Evolutionary conservation across 2,329 filamentous ascomycete genomes (phyloP).

Genomic region (Cadophora sp.): DNA sequence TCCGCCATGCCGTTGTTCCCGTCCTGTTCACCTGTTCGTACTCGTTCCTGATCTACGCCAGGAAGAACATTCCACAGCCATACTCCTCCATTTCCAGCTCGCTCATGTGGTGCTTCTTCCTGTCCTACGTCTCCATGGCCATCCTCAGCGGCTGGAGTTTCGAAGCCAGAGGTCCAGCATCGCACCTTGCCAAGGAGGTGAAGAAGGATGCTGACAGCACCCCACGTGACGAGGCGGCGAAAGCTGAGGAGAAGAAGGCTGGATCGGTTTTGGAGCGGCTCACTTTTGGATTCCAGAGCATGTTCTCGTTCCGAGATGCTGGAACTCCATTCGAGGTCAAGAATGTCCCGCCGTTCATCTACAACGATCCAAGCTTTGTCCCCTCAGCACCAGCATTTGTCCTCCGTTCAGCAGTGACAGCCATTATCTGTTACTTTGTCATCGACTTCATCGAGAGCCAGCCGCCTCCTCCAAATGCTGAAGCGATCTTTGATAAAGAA

Average conservation of each 20-base stretch:
- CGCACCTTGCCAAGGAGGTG: neutral
- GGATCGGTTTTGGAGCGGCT: slow-evolving; percentile 8
- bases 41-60: slow-evolving; percentile 8
- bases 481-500: neutral
- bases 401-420: neutral
- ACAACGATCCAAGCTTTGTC: slow-evolving; percentile 14
- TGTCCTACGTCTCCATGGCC: slow-evolving; percentile 10
- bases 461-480: slow-evolving; percentile 16
- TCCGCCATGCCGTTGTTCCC: slow-evolving; percentile 10
- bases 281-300: slow-evolving; percentile 8
- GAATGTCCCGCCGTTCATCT: slow-evolving; percentile 18
- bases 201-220: neutral
- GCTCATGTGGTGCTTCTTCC: slow-evolving; percentile 4
- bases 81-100: neutral
- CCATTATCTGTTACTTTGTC: slow-evolving; percentile 10
- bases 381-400: slow-evolving; percentile 15
- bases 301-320: slow-evolving; percentile 16
- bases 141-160: slow-evolving; percentile 19
- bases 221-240: neutral
- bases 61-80: neutral
- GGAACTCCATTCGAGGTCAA: slow-evolving; percentile 16
- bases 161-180: slow-evolving; percentile 15
- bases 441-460: slow-evolving; percentile 20
- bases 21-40: slow-evolving; percentile 9
- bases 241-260: slow-evolving; percentile 8